Percentiles rank a stretch among this genome's conserved stretches.
Conservation (phyloP, 805 yeast genomes). For the Komagataella pastoris region DNA sequence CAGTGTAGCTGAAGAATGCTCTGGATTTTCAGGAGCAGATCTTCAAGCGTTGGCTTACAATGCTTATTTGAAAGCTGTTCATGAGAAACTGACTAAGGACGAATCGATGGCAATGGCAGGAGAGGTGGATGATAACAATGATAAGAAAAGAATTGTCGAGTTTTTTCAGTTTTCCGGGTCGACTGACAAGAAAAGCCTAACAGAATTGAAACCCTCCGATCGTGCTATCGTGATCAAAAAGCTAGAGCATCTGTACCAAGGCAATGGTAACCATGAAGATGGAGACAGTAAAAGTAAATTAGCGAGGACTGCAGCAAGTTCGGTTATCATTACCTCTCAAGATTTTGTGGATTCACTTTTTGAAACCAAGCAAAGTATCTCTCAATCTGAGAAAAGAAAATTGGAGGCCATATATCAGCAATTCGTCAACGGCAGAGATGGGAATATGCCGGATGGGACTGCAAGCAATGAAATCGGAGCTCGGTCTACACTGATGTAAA, state of each 20-base stretch:
- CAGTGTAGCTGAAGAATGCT: constrained; percentile 42
- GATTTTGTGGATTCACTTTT: constrained; percentile 51
- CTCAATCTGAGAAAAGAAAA: constrained; percentile 53
- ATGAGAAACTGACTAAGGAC: constrained; percentile 42
- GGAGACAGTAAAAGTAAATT: constrained; percentile 3
- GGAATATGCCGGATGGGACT: constrained; percentile 78
- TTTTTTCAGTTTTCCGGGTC: constrained; percentile 10
- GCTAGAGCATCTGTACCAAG: constrained; percentile 7
- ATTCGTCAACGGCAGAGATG: constrained; percentile 63
- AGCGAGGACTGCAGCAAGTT: constrained; percentile 6
- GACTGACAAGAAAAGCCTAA: not conserved
- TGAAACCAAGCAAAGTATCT: constrained; percentile 86
- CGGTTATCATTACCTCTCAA: constrained; percentile 31
- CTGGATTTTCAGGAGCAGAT: constrained; percentile 90
- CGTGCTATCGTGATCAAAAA: constrained; percentile 7
- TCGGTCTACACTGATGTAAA: constrained; percentile 69
- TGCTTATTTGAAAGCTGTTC: constrained; percentile 81
- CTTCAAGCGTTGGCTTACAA: constrained; percentile 85
- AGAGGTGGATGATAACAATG: constrained; percentile 1
- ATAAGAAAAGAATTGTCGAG: constrained; percentile 5
- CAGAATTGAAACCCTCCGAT: constrained; percentile 4
- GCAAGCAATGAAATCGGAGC: constrained; percentile 78
- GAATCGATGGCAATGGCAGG: constrained; percentile 16
- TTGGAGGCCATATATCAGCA: constrained; percentile 51
- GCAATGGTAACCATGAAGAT: constrained; percentile 3